A percentile compares a stretch with the other conserved stretches of the same genome.
phyloP scores from a whole-genome alignment of 345 rosid species.

The Gossypioides kirkii region DNA sequence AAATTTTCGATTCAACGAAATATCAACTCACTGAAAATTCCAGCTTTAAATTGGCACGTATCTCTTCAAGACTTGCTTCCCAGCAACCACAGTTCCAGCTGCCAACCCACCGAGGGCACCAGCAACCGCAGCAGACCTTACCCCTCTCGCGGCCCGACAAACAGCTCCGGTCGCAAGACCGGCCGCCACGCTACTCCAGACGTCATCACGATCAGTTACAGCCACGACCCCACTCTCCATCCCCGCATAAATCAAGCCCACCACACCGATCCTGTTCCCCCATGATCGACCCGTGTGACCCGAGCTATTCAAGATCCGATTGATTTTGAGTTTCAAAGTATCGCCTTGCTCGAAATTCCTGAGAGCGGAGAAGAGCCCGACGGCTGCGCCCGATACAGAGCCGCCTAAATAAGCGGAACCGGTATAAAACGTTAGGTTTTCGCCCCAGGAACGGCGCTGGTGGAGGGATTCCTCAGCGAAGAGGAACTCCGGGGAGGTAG shows the following conservation, averaged over 20 bases:
- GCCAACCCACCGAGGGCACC: slow-evolving; percentile 88
- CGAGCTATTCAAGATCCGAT: slow-evolving; percentile 67
- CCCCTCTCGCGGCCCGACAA: slow-evolving; percentile 82
- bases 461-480: slow-evolving; percentile 77
- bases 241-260: slow-evolving; percentile 73
- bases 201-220: slow-evolving; percentile 63
- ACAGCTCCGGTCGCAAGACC: slow-evolving; percentile 91
- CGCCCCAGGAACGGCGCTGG: slow-evolving; percentile 98
- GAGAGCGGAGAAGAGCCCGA: slow-evolving; percentile 50
- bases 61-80: slow-evolving; percentile 72
- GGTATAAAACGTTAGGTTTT: slow-evolving; percentile 89
- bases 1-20: slow-evolving; percentile 18
- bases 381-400: slow-evolving; percentile 52
- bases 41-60: slow-evolving; percentile 65
- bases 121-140: slow-evolving; percentile 92
- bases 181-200: slow-evolving; percentile 88
- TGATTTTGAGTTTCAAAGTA: slow-evolving; percentile 74
- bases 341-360: slow-evolving; percentile 69
- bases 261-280: slow-evolving; percentile 78
- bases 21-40: slow-evolving; percentile 18
- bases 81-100: slow-evolving; percentile 76
- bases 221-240: slow-evolving; percentile 73
- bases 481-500: slow-evolving; percentile 89
- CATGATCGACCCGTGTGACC: slow-evolving; percentile 73
- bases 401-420: slow-evolving; percentile 76